Evolutionary conservation across 345 rosid genomes (phyloP), one percentile per base, ranked within the genome.

Genomic region (Luvunga scandens): DNA sequence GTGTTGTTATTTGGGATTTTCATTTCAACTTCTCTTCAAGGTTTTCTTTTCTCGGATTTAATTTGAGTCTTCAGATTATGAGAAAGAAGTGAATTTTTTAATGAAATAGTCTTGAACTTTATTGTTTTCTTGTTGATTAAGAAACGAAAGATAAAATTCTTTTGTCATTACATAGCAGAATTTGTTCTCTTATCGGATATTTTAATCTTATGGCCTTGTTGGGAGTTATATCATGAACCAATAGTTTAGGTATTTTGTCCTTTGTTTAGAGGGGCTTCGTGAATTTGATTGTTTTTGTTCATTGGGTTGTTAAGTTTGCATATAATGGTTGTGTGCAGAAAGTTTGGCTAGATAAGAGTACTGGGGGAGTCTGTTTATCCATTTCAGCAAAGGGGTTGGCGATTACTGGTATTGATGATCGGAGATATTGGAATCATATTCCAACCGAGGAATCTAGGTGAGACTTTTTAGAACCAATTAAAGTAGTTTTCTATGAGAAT

Each of bases 351-450:
- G 97, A 91, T 82, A 90, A 91, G 86, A 80, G 77, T 67, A 88
- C 89, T 3, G 89, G 94, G 60, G 92, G 88, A 65, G 87, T 92
- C 57, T 93, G 96, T 79, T 78, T 95, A 79, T 82, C 90, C 24
- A 83, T 91, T 73, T 89, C 91, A 68, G 83, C 93, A 3, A 93
- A 87, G 77, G 98, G 94, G 1, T 84, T 95, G 69, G 80, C 83
- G 0, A 88, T 95, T 62, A 95, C 98, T 0, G 98, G 99, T 72
- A 88, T 93, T 34, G 96, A 95, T 87, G 98, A 95, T 83, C 86
- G 99, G 66, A 87, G 99, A 86, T 93, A 95, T 71, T 95, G 99
- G 99, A 95, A 87, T 80, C 89, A 88, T 81, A 80, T 95, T 68
- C 91, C 89, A 9, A 83, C 92, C 0, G 98, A 88, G 69, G 99